Evolutionary conservation across 306 rosid genomes (phyloP), one percentile per base, ranked within the genome.

Genomic region (Cicer cuneatum): DNA sequence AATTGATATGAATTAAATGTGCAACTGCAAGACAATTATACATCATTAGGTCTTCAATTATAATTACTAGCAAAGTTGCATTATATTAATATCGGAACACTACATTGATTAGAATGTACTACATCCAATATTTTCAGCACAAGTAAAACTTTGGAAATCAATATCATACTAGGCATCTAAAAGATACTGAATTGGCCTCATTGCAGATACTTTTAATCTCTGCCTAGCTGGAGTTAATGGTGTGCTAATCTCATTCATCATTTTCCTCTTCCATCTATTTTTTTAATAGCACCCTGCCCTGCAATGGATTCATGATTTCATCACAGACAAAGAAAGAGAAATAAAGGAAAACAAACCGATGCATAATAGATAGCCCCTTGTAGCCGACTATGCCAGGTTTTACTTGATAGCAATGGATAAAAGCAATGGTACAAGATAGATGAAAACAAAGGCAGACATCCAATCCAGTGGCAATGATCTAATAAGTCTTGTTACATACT

Each of bases 181-280:
- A 69, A 37, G 57, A 66, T 33, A 52, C 49, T 7, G 68, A 80
- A 95, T 90, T 45, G 99, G 99, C 89, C 96, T 87, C 97, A 95
- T 87, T 62, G 99, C 90, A 62, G 99, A 96, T 66, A 90, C 89
- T 88, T 92, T 95, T 79, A 90, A 80, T 89, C 93, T 86, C 81
- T 87, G 91, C 83, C 93, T 86, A 29, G 96, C 83, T 56, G 90
- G 90, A 54, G 86, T 73, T 62, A 87, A 80, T 13, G 96, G 82
- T 57, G 78, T 67, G 78, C 89, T 80, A 59, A 81, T 74, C 66
- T 98, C 96, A 81, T 92, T 90, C 64, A 53, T 73, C 80, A 81
- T 54, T 78, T 81, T 84, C 63, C 78, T 64, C 51, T 79, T 90
- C 74, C 84, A 16, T 85, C 84, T 63, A 60, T 58, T 78, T 79